Evolutionary conservation across 768 basidiomycete genomes (phyloP).

Genomic region (Naganishia randhawae): DNA sequence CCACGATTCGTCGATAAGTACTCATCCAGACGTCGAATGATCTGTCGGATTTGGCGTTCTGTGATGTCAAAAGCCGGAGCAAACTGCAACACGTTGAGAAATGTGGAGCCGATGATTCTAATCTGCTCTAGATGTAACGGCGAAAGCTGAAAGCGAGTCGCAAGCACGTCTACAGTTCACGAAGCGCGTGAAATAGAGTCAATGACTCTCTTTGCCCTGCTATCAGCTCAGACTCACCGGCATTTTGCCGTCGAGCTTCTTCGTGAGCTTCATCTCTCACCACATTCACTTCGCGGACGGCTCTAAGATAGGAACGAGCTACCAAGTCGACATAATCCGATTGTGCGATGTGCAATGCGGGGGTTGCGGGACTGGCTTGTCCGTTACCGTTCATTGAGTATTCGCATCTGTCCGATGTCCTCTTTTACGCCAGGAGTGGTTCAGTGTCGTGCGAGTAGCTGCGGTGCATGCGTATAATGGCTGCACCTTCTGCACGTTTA

Average conservation of each 20-base stretch:
- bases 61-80: neutral
- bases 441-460: neutral
- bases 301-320: neutral
- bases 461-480: neutral
- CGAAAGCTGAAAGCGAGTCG: neutral
- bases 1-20: neutral
- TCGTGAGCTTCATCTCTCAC: neutral
- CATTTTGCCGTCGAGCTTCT: neutral
- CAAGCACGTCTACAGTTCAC: neutral
- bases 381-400: conserved; percentile 22
- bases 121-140: neutral
- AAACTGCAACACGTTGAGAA: neutral
- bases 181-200: neutral
- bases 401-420: conserved; percentile 4
- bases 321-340: conserved; percentile 1
- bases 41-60: neutral
- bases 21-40: neutral
- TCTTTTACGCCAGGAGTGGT: neutral
- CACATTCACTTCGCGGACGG: neutral
- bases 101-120: neutral
- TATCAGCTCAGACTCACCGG: conserved; percentile 3
- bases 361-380: neutral
- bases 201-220: neutral
- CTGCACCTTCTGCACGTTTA: too few species aligned
- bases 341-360: neutral